phyloP scores from a whole-genome alignment of 345 rosid species.

The Gossypium bickii region DNA sequence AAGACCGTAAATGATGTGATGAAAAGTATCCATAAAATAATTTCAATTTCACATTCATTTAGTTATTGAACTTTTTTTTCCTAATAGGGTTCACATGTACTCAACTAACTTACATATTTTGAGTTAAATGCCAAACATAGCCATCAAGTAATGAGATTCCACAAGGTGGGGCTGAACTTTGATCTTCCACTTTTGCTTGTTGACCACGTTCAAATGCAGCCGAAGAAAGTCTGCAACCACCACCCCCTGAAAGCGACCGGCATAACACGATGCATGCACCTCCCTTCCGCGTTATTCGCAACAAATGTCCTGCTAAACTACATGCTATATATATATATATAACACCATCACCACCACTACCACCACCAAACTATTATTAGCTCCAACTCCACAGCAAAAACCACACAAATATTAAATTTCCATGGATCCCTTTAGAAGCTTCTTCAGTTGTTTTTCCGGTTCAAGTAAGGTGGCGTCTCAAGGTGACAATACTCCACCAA shows the following conservation, averaged over 20 bases:
- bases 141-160: no score
- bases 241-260: no score
- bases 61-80: no score
- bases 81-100: no score
- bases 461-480: not conserved
- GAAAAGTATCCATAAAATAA: no score
- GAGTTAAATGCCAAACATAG: no score
- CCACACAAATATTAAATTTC: not conserved
- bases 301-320: not conserved
- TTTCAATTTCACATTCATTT: no score
- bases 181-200: not conserved
- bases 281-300: not conserved
- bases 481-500: not conserved
- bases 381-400: not conserved
- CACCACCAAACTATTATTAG: no score
- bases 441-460: not conserved
- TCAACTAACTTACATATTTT: no score
- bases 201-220: not conserved
- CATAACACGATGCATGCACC: not conserved
- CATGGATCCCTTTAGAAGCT: not conserved
- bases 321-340: not conserved
- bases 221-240: not conserved
- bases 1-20: accelerated
- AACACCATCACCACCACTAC: not conserved
- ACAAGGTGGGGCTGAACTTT: not conserved